Base-by-base conservation (phyloP, 148 eudicot genomes). In the Camellia granthamiana region DNA sequence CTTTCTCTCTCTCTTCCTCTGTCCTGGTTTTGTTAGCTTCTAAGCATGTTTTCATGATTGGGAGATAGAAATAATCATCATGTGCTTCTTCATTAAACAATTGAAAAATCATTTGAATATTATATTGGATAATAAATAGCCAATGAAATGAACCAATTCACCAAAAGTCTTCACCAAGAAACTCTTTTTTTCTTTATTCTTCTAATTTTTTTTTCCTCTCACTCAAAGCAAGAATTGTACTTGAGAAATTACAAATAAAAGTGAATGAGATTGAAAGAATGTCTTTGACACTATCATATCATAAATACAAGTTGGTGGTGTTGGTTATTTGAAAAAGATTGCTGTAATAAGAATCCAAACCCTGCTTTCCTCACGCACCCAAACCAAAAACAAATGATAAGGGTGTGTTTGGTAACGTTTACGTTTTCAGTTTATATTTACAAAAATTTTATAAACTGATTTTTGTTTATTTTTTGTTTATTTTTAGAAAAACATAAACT, bases 31-130 rank as follows among this genome's bases (percentile, higher is more conserved):
- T 75, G 86, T 90, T 92, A 81, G 88, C 93, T 88, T 92, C 89
- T 83, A 92, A 89, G 97, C 91, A 88, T 87, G 87, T 89, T 84
- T 87, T 88, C 89, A 92, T 92, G 85, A 92, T 90, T 85, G 84
- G 68, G 58, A 72, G 63, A 46, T 23, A 68, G 38, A 59, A 54
- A 68, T 78, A 54, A 78, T 74, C 69, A 86, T 85, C 55, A 69
- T 43, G 8, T 52, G 47, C 72, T 62, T 79, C 67, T 67, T 83
- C 85, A 66, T 72, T 77, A 56, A 43, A 76, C 81, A 82, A 81
- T 72, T 62, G 80, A 75, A 81, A 79, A 19, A 77, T 63, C 70
- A 64, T 63, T 77, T 46, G 70, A 21, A 38, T 63, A 9, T 46
- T 16, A 2, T 66, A 44, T 43, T 23, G 69, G 8, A 38, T 23